Evolutionary conservation across 257 asterid species (phyloP).

Genomic region (Solanum sejunctum): DNA sequence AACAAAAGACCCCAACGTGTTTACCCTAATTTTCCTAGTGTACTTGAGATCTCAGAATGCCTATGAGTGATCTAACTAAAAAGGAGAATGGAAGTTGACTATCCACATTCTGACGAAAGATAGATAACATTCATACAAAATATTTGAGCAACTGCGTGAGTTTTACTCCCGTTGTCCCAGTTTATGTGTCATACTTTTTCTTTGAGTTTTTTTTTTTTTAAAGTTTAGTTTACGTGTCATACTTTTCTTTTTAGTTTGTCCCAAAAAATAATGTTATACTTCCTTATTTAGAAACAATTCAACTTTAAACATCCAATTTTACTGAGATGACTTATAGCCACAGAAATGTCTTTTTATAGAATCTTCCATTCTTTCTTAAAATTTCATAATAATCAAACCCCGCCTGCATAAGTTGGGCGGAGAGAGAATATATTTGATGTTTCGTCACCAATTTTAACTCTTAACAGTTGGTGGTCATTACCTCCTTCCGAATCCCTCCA

Average conservation of each 20-base stretch:
- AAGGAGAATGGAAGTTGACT: not conserved
- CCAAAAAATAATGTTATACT: not conserved
- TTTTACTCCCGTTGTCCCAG: not conserved
- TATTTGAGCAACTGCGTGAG: not conserved
- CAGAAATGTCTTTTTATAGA: not conserved
- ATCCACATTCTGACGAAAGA: not conserved
- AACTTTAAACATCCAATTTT: not conserved
- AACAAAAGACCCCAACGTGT: not conserved
- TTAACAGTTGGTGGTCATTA: constrained; percentile 12
- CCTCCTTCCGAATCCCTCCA: constrained; percentile 85
- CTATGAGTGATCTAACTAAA: not conserved
- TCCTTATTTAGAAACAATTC: not conserved
- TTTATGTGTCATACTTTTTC: not conserved
- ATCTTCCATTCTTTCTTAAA: not conserved
- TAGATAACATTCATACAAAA: not conserved
- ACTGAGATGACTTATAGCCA: not conserved
- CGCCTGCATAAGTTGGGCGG: not conserved
- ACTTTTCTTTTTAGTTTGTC: not conserved
- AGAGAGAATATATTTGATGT: not conserved
- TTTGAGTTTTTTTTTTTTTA: not conserved
- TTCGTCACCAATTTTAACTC: not conserved
- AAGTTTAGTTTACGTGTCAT: not conserved
- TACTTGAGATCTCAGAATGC: not conserved
- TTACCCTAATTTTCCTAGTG: not conserved
- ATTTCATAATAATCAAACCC: not conserved